Evolutionary conservation across 2,329 filamentous ascomycete genomes (phyloP).

Genomic region (Furcasterigmium sp.): DNA sequence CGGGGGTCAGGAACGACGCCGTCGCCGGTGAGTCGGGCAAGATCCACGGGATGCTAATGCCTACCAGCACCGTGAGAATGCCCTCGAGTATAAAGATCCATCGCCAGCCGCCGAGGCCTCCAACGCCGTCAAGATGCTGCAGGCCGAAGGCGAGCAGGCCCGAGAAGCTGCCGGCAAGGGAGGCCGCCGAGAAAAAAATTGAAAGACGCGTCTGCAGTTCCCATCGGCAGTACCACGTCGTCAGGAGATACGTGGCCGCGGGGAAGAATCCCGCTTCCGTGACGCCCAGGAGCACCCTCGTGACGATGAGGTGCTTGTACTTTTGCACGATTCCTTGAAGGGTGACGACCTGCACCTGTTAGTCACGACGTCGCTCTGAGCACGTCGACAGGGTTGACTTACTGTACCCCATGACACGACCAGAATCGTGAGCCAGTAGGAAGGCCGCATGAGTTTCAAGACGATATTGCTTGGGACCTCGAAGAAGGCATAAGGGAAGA

Average conservation of each 20-base stretch:
- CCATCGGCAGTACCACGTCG: slow-evolving; percentile 23
- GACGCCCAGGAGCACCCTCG: slow-evolving; percentile 51
- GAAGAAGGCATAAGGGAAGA: slow-evolving; percentile 44
- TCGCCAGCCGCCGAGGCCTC: slow-evolving; percentile 47
- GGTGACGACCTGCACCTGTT: slow-evolving; percentile 47
- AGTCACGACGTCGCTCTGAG: not conserved
- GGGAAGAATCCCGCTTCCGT: slow-evolving; percentile 44
- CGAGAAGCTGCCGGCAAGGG: slow-evolving; percentile 49
- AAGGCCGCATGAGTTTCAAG: slow-evolving; percentile 3
- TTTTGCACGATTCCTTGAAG: slow-evolving; percentile 20
- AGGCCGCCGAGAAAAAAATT: slow-evolving; percentile 34
- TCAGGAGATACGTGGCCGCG: slow-evolving; percentile 20
- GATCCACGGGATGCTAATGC: slow-evolving; percentile 47
- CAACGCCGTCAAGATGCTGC: slow-evolving; percentile 45
- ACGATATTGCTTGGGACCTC: slow-evolving; percentile 25
- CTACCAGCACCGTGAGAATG: slow-evolving; percentile 47
- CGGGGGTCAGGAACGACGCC: slow-evolving; percentile 33
- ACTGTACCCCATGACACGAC: slow-evolving; percentile 29
- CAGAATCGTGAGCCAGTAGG: not conserved
- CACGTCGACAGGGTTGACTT: slow-evolving; percentile 28
- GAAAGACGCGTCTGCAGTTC: slow-evolving; percentile 21
- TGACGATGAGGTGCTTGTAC: slow-evolving; percentile 24
- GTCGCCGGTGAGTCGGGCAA: slow-evolving; percentile 41
- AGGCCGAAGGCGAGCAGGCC: slow-evolving; percentile 53
- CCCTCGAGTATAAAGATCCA: slow-evolving; percentile 62